Base-by-base conservation (phyloP, 2,329 filamentous ascomycete species). In the Colletotrichum eremochloae region DNA sequence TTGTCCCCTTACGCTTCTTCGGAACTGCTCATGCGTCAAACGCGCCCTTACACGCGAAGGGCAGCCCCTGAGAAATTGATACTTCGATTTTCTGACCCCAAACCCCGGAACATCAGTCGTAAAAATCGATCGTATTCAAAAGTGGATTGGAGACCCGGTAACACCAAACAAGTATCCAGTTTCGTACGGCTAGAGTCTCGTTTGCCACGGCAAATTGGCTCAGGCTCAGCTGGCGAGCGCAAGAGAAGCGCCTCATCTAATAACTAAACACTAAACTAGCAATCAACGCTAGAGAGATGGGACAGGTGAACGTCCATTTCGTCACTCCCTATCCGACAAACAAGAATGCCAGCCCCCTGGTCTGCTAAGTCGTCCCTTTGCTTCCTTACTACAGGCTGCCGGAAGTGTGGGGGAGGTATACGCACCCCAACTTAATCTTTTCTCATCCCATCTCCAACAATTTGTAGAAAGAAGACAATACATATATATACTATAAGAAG, bases 301-400 rank as follows among this genome's bases (percentile, higher is more conserved):
- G 8, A 2, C 3, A 12, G 5, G 38, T 38, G 2, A 0, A 31
- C 1, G 0, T 65, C 2, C 61, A 46, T 20, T 40, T 53, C 44
- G 12, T 65, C 29, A 55, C 36, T 36, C 53, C 53, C 46, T 66
- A 40, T 15, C 44, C 61, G 14, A 31, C 31, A 14, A 53, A 29
- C 20, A 29, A 33, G 20, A 36, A 58, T 1, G 52, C 33, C 18
- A 46, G 9, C 18, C 20, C 44, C 20, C 2, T 67, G 5, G 48
- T 48, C n/a, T 62, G 42, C 46, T 57, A 62, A 20, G 8, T 68
- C 29, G 38, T 68, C n/a, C 57, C 57, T 8, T 62, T 44, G 24
- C 14, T 67, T 7, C 8, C 56, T 2, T 33, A 33, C 18, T 53
- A 67, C 14, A 46, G 56, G 11, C 50, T 55, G 15, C 29, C 7